Evolutionary conservation across 306 rosid species (phyloP), one percentile per base, ranked within the genome.

Genomic region (Quercus wislizeni): DNA sequence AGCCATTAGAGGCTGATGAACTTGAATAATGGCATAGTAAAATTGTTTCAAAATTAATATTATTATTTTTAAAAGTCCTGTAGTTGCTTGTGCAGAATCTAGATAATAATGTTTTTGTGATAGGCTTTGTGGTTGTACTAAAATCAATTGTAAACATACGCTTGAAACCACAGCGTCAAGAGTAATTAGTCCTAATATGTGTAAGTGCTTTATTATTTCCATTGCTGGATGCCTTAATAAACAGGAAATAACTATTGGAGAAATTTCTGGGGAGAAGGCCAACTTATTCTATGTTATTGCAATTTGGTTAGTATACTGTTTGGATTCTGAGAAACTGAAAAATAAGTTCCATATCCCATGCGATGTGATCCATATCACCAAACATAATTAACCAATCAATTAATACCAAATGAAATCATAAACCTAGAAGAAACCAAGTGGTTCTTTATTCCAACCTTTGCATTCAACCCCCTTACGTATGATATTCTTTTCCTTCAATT

Each of bases 191-290:
- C 19, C 27, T 73, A 15, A 20, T 17, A 54, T 6, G 76, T 55
- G 15, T 30, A 1, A 52, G 84, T 69, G 80, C 73, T 79, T 69
- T 25, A 21, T 38, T 2, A 38, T 58, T 78, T 75, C 70, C 67
- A 74, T 51, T 68, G 75, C 52, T 84, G 78, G 71, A 79, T 82
- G 56, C 58, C 81, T 25, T 38, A 38, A 38, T 70, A 73, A 30
- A 74, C 84, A 95, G 97, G 97, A 76, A 85, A 92, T 82, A 91
- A 91, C 97, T 55, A 89, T 92, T 38, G 94, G 97, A 72, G 91
- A 83, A 85, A 92, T 95, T 83, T 97, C 97, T 27, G 92, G 95
- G 74, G 99, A 95, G 91, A 89, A 95, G 86, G 99, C 99, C 52
- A 91, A 97, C 73, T 91, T 92, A 84, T 85, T 95, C 84, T 38